Evolutionary conservation across 2,329 filamentous ascomycete species (phyloP).

Genomic region (Aurifilum marmelostoma): DNA sequence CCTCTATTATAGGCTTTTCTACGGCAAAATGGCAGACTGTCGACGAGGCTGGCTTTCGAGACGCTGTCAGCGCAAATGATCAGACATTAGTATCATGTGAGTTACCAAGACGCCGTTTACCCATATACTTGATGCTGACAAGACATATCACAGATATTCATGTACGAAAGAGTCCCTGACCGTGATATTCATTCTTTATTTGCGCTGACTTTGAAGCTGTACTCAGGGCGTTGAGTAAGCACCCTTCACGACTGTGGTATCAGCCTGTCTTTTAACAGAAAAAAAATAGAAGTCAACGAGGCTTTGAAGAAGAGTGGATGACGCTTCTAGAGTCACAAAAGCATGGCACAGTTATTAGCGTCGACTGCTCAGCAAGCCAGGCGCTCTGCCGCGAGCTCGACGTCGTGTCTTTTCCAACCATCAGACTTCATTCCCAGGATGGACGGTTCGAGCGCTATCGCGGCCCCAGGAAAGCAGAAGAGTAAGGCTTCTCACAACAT

Average conservation of each 20-base stretch:
- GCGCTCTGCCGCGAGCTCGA: slow-evolving; percentile 25
- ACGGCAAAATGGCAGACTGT: slow-evolving; percentile 16
- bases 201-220: neutral
- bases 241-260: neutral
- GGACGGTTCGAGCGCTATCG: slow-evolving; percentile 25
- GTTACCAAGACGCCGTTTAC: neutral
- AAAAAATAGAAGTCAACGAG: neutral
- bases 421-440: slow-evolving; percentile 27
- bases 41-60: slow-evolving; percentile 12
- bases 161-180: neutral
- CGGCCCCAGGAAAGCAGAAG: slow-evolving; percentile 24
- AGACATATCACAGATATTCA: slow-evolving; percentile 4
- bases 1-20: slow-evolving; percentile 3
- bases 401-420: slow-evolving; percentile 27
- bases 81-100: slow-evolving; percentile 25
- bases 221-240: neutral
- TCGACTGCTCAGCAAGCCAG: slow-evolving; percentile 26
- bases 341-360: slow-evolving; percentile 18
- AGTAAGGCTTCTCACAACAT: slow-evolving; percentile 11
- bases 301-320: slow-evolving; percentile 22
- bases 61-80: slow-evolving; percentile 13
- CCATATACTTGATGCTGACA: neutral
- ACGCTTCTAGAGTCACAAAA: slow-evolving; percentile 15
- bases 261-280: neutral
- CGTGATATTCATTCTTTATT: neutral